A percentile compares a stretch with the other conserved stretches of the same genome.
phyloP scores from a whole-genome alignment of 495 filamentous ascomycete species.

The Aeminium ludgeri region DNA sequence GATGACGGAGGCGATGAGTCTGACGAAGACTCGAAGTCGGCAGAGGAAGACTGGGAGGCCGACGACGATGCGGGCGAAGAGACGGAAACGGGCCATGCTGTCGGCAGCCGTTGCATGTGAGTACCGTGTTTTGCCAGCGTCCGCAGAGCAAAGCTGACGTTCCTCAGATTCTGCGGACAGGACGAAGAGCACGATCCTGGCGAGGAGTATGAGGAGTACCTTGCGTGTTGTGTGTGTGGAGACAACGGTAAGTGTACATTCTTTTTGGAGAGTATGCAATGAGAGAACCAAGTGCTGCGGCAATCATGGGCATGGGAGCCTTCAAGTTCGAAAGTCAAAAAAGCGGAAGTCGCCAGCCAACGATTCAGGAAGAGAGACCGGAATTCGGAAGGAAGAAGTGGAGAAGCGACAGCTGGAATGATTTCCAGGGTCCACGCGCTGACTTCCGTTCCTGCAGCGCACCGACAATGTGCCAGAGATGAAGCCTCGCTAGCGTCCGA shows the following conservation, averaged over 20 bases:
- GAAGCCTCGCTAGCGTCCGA: slow-evolving; percentile 51
- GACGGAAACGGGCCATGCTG: slow-evolving; percentile 46
- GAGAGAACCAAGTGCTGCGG: neutral
- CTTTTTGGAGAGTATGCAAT: too few species aligned
- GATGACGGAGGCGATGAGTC: slow-evolving; percentile 24
- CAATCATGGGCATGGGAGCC: slow-evolving; percentile 15
- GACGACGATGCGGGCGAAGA: slow-evolving; percentile 48
- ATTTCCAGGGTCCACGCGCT: slow-evolving; percentile 20
- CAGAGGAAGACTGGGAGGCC: slow-evolving; percentile 49
- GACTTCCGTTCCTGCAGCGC: slow-evolving; percentile 43
- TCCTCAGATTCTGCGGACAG: slow-evolving; percentile 50
- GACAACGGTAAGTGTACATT: slow-evolving; percentile 60
- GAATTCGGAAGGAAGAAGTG: neutral
- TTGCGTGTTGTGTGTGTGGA: slow-evolving; percentile 64
- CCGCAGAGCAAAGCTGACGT: neutral
- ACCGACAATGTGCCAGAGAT: slow-evolving; percentile 82
- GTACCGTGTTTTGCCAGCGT: slow-evolving; percentile 21
- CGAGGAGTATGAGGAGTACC: slow-evolving; percentile 73
- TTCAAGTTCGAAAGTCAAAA: too few species aligned
- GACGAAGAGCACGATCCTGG: slow-evolving; percentile 76
- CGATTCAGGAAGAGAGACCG: neutral
- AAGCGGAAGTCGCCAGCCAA: too few species aligned
- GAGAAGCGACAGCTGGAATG: neutral
- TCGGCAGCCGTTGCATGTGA: slow-evolving; percentile 47
- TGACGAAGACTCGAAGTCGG: slow-evolving; percentile 49